A percentile compares a stretch with the other conserved stretches of the same genome.
These are phyloP conservation scores for Musa troglodytarum DNA, from an alignment of 176 grass and related monocot genomes.

Conservation along the genomic window DNA sequence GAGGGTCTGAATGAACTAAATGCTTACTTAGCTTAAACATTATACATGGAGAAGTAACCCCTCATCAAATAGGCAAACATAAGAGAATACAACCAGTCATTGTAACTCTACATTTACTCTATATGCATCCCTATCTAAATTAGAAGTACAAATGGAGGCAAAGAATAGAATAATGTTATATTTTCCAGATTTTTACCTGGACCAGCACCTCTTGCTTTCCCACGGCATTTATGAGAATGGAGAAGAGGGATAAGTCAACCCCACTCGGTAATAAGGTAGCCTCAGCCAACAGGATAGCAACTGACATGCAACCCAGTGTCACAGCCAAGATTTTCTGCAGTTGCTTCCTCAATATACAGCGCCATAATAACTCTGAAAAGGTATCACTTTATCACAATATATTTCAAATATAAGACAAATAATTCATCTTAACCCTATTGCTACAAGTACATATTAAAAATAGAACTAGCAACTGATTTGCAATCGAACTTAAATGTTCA, in stretches of 20 bases:
- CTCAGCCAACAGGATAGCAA: constrained; percentile 93
- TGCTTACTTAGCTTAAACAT: no score
- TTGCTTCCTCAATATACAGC: constrained; percentile 92
- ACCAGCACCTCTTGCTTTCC: constrained; percentile 85
- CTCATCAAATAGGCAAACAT: no score
- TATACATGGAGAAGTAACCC: no score
- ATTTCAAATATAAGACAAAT: neutral
- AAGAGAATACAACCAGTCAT: no score
- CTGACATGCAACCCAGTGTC: constrained; percentile 74
- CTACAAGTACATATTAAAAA: neutral
- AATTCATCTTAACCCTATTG: no score
- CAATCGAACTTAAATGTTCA: neutral
- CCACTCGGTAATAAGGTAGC: constrained; percentile 92
- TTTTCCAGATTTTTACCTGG: constrained; percentile 55
- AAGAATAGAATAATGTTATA: neutral
- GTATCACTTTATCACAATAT: constrained; percentile 1
- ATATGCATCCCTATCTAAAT: neutral
- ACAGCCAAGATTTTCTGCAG: constrained; percentile 76
- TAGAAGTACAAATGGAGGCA: neutral
- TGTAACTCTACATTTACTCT: neutral
- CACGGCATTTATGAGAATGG: constrained; percentile 88
- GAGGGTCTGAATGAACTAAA: no score
- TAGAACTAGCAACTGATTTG: neutral
- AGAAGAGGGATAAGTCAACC: constrained; percentile 94
- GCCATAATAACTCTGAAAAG: constrained; percentile 83